Percentiles rank a stretch among this genome's conserved stretches.
Conservation (phyloP, 805 yeast species). For the Saturnispora galanensis region DNA sequence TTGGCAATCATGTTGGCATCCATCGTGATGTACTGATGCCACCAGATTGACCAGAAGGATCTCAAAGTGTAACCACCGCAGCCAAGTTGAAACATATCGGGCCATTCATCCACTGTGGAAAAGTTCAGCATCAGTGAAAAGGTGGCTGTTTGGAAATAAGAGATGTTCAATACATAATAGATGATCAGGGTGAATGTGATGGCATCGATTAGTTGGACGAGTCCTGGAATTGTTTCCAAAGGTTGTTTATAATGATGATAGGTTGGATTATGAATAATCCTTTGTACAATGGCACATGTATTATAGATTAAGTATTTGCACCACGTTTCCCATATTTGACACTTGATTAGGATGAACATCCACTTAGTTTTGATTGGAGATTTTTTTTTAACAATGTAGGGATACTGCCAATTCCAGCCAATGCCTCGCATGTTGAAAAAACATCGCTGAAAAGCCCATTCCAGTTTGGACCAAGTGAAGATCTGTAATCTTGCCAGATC, state of each 20-base stretch:
- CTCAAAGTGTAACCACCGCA: slow-evolving; percentile 2
- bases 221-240: too few species aligned
- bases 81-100: slow-evolving; percentile 8
- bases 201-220: not conserved
- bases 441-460: slow-evolving; percentile 9
- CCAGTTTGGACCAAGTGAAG: slow-evolving; percentile 3
- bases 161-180: slow-evolving; percentile 8
- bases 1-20: slow-evolving; percentile 5
- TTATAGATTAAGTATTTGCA: slow-evolving; percentile 9
- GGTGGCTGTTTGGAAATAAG: slow-evolving; percentile 7
- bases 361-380: slow-evolving; percentile 2
- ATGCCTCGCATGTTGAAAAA: slow-evolving; percentile 10
- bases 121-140: slow-evolving; percentile 3
- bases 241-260: too few species aligned
- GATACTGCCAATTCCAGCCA: slow-evolving; percentile 11
- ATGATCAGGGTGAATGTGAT: not conserved
- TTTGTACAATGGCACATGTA: not conserved
- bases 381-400: not conserved
- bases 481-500: slow-evolving; percentile 3
- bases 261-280: too few species aligned
- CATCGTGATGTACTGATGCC: slow-evolving; percentile 12
- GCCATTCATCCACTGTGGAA: slow-evolving; percentile 9
- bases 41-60: slow-evolving; percentile 11
- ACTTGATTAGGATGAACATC: slow-evolving; percentile 7
- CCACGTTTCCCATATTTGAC: slow-evolving; percentile 5